Conservation (phyloP, 805 yeast genomes). For the Candida dendrica region DNA sequence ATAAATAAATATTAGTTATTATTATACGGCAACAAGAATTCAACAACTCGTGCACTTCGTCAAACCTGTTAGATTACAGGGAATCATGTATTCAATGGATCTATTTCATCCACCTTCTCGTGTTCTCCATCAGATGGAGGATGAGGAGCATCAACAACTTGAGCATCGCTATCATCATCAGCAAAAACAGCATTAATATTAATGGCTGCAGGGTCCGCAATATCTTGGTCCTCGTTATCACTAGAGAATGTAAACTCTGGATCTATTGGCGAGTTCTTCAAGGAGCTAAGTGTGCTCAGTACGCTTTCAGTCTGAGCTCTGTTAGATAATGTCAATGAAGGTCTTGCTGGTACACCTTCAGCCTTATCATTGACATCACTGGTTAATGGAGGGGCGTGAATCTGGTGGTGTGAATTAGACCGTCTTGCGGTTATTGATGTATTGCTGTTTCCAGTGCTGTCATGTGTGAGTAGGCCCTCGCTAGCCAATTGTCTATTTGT, state of each 20-base stretch:
- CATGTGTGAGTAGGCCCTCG: not conserved
- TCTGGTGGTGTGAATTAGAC: slow-evolving; percentile 1
- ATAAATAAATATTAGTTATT: too few relatives aligned
- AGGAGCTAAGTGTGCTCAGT: slow-evolving; percentile 1
- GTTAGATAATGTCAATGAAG: not conserved
- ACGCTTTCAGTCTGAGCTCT: slow-evolving; percentile 2
- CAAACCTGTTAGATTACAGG: too few relatives aligned
- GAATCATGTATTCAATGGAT: not conserved
- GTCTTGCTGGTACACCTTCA: not conserved
- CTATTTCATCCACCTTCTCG: not conserved
- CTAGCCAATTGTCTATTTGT: slow-evolving; percentile 1
- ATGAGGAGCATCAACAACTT: not conserved
- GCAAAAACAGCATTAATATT: slow-evolving; percentile 3
- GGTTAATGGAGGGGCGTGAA: not conserved
- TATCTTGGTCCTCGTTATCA: slow-evolving; percentile 2
- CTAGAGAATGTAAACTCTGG: not conserved
- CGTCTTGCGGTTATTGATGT: not conserved
- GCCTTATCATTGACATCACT: not conserved
- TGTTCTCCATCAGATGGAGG: not conserved
- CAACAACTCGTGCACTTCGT: too few relatives aligned
- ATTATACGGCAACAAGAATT: too few relatives aligned
- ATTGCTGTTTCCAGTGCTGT: not conserved
- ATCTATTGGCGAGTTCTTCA: slow-evolving; percentile 1
- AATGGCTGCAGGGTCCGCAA: slow-evolving; percentile 1
- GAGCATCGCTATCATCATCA: not conserved